phyloP scores from a whole-genome alignment of 805 yeast genomes.

The Kodamaea lidongshanica region DNA sequence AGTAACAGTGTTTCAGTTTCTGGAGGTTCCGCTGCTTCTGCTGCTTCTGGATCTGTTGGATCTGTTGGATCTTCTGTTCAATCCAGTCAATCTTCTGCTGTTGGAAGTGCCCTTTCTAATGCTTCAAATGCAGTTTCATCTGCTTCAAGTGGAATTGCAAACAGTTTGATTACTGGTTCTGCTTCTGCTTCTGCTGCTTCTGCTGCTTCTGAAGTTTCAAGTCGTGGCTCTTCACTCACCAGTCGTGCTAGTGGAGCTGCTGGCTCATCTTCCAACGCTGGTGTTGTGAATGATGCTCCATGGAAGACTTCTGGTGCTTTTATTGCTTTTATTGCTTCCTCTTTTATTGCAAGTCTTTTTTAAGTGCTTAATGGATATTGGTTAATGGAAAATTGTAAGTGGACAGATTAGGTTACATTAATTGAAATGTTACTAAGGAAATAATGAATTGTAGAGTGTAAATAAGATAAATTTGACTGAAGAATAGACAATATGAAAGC shows the following conservation, averaged over 20 bases:
- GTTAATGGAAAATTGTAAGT: no score
- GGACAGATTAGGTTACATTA: no score
- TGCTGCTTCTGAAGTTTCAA: slow-evolving; percentile 12
- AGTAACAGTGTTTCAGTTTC: neutral
- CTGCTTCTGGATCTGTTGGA: no score
- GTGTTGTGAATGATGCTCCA: slow-evolving; percentile 8
- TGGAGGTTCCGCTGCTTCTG: slow-evolving; percentile 12
- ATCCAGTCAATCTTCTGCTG: no score
- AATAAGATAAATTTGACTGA: no score
- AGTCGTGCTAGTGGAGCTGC: slow-evolving; percentile 10
- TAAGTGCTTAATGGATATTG: no score
- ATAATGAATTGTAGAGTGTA: no score
- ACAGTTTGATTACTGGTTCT: slow-evolving; percentile 8
- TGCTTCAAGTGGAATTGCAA: no score
- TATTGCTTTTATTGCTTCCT: slow-evolving; percentile 4
- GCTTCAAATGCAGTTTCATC: slow-evolving; percentile 8
- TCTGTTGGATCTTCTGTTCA: no score
- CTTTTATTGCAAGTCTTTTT: neutral
- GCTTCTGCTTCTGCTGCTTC: slow-evolving; percentile 11
- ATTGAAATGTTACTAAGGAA: no score
- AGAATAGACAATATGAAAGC: no score
- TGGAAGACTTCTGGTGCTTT: slow-evolving; percentile 1
- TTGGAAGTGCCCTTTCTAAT: slow-evolving; percentile 9
- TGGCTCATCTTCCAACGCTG: slow-evolving; percentile 8
- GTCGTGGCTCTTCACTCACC: slow-evolving; percentile 9